phyloP scores from a whole-genome alignment of 1,139 yeast genomes.

The Candida tetrigidarum region DNA sequence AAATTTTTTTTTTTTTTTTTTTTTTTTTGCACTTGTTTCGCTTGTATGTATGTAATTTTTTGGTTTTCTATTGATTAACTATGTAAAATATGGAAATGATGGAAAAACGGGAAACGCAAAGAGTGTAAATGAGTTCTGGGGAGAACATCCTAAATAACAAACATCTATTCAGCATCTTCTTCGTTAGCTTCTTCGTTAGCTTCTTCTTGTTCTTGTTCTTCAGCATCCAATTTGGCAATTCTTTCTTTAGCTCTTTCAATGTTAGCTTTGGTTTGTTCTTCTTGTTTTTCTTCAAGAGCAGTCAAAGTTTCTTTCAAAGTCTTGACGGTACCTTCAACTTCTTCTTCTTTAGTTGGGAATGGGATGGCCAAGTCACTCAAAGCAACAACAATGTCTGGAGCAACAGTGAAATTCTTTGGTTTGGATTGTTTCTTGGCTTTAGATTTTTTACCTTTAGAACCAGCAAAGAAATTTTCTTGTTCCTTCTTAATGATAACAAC shows the following conservation, averaged over 20 bases:
- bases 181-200: conserved; percentile 20
- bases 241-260: conserved; percentile 76
- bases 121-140: background rate
- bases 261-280: conserved; percentile 77
- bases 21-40: no score
- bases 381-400: conserved; percentile 79
- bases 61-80: conserved; percentile 4
- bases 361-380: conserved; percentile 78
- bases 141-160: background rate
- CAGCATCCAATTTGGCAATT: conserved; percentile 62
- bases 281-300: conserved; percentile 75
- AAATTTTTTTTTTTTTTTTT: no score
- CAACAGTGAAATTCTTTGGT: conserved; percentile 63
- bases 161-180: conserved; percentile 14
- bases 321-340: conserved; percentile 66
- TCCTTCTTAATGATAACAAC: conserved; percentile 69
- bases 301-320: conserved; percentile 75
- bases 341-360: conserved; percentile 80
- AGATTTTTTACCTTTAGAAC: conserved; percentile 52
- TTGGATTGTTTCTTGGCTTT: conserved; percentile 48
- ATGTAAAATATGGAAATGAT: conserved; percentile 3
- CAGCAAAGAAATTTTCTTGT: conserved; percentile 59
- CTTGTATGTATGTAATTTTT: no score
- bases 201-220: conserved; percentile 32
- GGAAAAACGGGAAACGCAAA: background rate